Percentiles rank a stretch among this genome's conserved stretches.
Conservation (phyloP, 2,329 filamentous ascomycete genomes). For the Ophiostoma angusticollis region DNA sequence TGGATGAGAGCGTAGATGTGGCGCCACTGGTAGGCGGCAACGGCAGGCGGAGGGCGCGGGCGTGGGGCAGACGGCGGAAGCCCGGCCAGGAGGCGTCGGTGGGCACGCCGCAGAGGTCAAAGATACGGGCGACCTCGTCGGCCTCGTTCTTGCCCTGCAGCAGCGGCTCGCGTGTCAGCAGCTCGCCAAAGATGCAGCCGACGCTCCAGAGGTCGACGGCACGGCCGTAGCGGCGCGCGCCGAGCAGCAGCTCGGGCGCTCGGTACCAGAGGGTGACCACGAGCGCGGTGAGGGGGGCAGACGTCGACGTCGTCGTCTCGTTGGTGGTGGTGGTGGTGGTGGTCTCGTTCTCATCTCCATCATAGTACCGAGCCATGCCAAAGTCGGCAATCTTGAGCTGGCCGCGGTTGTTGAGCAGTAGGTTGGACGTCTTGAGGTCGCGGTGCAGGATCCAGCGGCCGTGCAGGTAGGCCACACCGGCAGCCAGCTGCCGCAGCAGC, state of each 20-base stretch:
- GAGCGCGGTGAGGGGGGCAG: slow-evolving; percentile 62
- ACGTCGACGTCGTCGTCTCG: neutral
- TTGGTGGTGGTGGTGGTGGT: neutral
- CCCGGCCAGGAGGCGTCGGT: slow-evolving; percentile 72
- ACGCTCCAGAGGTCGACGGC: slow-evolving; percentile 92
- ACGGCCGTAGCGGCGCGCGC: slow-evolving; percentile 58
- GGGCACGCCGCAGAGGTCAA: slow-evolving; percentile 78
- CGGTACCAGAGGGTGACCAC: slow-evolving; percentile 98
- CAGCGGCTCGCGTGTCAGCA: slow-evolving; percentile 69
- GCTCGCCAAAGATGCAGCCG: slow-evolving; percentile 89
- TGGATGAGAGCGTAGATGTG: slow-evolving; percentile 32
- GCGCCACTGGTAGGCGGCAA: slow-evolving; percentile 24
- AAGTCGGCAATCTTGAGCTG: slow-evolving; percentile 95
- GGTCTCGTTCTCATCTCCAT: slow-evolving; percentile 30
- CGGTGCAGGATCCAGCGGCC: slow-evolving; percentile 83
- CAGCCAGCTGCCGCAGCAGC: slow-evolving; percentile 67
- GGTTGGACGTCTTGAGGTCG: slow-evolving; percentile 85
- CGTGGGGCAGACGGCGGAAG: slow-evolving; percentile 80
- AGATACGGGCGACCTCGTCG: slow-evolving; percentile 76
- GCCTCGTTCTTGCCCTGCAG: slow-evolving; percentile 88
- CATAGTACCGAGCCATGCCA: slow-evolving; percentile 88
- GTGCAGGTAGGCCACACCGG: slow-evolving; percentile 76
- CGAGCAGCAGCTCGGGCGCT: slow-evolving; percentile 78
- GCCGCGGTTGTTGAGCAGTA: slow-evolving; percentile 90
- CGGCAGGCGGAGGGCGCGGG: slow-evolving; percentile 62